These are phyloP conservation scores for Chiua virens DNA, from an alignment of 768 basidiomycete genomes.

Conservation along the genomic window DNA sequence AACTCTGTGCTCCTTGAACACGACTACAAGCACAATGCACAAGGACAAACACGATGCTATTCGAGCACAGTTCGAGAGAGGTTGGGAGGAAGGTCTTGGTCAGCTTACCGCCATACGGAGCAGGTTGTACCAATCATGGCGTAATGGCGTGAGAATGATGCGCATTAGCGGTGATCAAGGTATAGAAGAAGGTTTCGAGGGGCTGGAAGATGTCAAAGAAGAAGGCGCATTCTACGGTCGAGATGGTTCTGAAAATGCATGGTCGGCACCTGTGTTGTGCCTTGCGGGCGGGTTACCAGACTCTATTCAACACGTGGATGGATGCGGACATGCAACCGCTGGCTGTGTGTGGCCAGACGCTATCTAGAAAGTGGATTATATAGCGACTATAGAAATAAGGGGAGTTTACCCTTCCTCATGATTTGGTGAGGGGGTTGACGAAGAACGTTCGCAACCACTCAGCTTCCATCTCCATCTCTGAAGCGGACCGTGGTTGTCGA, in stretches of 20 bases:
- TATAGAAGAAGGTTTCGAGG: constrained; percentile 34
- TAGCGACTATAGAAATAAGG: constrained; percentile 1
- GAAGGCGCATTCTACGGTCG: constrained; percentile 29
- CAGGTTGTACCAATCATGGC: constrained; percentile 46
- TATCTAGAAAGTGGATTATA: constrained; percentile 19
- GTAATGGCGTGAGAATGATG: constrained; percentile 46
- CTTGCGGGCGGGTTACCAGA: constrained; percentile 34
- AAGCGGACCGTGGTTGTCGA: constrained; percentile 55
- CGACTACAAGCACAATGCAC: constrained; percentile 34
- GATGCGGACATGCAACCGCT: constrained; percentile 40
- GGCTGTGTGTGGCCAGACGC: constrained; percentile 36
- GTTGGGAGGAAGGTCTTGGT: constrained; percentile 61
- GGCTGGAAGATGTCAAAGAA: constrained; percentile 32
- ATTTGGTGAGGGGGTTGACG: constrained; percentile 3
- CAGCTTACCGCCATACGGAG: constrained; percentile 50
- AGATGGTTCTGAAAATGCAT: constrained; percentile 4
- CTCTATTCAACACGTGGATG: constrained; percentile 30
- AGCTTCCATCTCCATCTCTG: constrained; percentile 84
- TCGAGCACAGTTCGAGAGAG: constrained; percentile 53
- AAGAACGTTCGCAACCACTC: constrained; percentile 64
- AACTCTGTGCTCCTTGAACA: constrained; percentile 46
- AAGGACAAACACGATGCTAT: constrained; percentile 41
- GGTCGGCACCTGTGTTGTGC: constrained; percentile 36
- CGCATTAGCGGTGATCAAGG: constrained; percentile 32
- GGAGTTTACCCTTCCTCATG: not conserved